Evolutionary conservation across 2,329 filamentous ascomycete species (phyloP).

Genomic region (Arthrobotrys entomopaga): DNA sequence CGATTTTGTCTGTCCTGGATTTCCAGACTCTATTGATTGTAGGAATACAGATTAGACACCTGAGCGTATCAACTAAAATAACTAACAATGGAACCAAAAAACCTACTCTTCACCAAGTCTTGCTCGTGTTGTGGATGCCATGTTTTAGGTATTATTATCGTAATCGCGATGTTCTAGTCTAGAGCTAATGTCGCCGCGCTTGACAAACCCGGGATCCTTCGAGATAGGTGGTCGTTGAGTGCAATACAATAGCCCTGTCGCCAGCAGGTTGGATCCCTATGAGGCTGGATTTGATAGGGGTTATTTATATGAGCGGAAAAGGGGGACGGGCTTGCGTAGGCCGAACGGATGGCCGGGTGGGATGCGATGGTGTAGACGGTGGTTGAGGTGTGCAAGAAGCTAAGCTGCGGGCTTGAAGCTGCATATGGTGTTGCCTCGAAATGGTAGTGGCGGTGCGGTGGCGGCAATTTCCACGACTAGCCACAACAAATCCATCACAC

Average conservation of each 20-base stretch:
- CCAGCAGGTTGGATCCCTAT: too few relatives aligned
- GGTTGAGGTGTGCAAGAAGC: background rate
- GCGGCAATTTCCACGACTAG: background rate
- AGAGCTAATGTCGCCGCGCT: background rate
- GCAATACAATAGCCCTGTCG: too few relatives aligned
- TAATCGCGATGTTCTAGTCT: background rate
- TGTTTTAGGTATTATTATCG: slow-evolving; percentile 56
- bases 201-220: background rate
- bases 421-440: background rate
- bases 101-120: slow-evolving; percentile 79
- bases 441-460: too few relatives aligned
- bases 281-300: too few relatives aligned
- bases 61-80: background rate
- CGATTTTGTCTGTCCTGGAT: slow-evolving; percentile 59
- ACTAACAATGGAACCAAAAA: slow-evolving; percentile 55
- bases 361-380: background rate
- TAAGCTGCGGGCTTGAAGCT: background rate
- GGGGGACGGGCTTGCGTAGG: too few relatives aligned
- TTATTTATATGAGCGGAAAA: too few relatives aligned
- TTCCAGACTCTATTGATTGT: slow-evolving; percentile 58
- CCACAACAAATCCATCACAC: slow-evolving; percentile 23
- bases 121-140: slow-evolving; percentile 73
- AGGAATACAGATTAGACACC: slow-evolving; percentile 5
- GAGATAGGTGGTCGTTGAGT: background rate
- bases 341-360: background rate